Evolutionary conservation across 768 basidiomycete species (phyloP).

Genomic region (Podaxis mareebaensis): DNA sequence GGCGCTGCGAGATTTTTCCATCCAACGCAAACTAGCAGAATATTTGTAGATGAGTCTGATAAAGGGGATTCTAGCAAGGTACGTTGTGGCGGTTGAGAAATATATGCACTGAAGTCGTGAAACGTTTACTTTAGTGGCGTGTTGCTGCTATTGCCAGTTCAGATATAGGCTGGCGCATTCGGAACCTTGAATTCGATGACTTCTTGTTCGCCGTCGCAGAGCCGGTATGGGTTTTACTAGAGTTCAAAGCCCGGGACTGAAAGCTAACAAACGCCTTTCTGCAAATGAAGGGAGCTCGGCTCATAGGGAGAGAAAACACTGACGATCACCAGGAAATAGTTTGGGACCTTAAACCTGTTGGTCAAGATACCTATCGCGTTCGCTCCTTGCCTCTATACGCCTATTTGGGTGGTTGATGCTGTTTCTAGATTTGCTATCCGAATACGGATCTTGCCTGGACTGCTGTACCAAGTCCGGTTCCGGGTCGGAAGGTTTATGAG

Average conservation of each 20-base stretch:
- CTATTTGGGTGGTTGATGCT: not conserved
- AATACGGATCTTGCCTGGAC: constrained; percentile 2
- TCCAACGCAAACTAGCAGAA: constrained; percentile 1
- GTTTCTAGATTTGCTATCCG: not conserved
- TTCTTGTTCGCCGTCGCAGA: not conserved
- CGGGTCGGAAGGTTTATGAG: not conserved
- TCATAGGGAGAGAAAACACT: not conserved
- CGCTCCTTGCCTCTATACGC: not conserved
- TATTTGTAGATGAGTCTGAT: not conserved
- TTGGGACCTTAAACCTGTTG: not conserved
- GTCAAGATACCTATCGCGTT: not conserved
- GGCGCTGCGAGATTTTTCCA: not conserved
- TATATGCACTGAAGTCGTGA: not conserved
- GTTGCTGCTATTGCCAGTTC: not conserved
- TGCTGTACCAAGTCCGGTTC: not conserved
- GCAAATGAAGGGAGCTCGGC: not conserved
- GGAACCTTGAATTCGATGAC: not conserved
- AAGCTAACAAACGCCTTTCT: not conserved
- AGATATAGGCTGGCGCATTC: not conserved
- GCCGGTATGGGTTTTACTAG: not conserved
- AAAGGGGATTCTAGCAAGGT: not conserved
- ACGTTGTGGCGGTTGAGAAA: not conserved
- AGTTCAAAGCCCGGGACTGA: not conserved
- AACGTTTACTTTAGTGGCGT: not conserved
- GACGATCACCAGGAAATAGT: not conserved